phyloP scores from a whole-genome alignment of 768 basidiomycete genomes.

The Cyathus striatus region DNA sequence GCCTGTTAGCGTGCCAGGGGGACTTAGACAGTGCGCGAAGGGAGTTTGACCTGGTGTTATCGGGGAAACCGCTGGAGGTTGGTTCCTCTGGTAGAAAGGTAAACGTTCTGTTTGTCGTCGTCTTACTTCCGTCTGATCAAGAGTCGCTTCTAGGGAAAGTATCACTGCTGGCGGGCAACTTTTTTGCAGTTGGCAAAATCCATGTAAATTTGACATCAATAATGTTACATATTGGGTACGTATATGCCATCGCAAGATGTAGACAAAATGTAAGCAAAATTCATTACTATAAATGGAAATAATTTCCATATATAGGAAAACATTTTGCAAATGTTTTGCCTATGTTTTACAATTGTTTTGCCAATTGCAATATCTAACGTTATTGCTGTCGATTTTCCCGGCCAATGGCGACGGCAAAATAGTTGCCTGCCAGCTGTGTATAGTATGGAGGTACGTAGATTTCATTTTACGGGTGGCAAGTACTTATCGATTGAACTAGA shows the following conservation, averaged over 20 bases:
- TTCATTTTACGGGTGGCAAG: neutral
- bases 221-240: too few species aligned
- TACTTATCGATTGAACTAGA: constrained; percentile 33
- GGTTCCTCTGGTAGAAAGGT: constrained; percentile 53
- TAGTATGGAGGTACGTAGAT: constrained; percentile 64
- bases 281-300: too few species aligned
- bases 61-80: constrained; percentile 72
- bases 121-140: neutral
- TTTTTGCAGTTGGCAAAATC: too few species aligned
- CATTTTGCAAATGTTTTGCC: too few species aligned
- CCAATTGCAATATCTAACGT: constrained; percentile 56
- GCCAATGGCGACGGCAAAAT: too few species aligned
- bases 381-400: too few species aligned
- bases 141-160: constrained; percentile 48
- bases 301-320: too few species aligned
- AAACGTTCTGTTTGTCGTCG: constrained; percentile 2
- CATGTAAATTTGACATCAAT: too few species aligned
- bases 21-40: constrained; percentile 52
- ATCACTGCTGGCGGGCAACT: constrained; percentile 56
- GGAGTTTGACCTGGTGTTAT: constrained; percentile 80
- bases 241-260: too few species aligned
- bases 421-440: too few species aligned
- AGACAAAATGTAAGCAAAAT: too few species aligned
- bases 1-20: constrained; percentile 68
- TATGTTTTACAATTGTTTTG: neutral